Conservation (phyloP, 306 rosid genomes). For the Delonix regia region DNA sequence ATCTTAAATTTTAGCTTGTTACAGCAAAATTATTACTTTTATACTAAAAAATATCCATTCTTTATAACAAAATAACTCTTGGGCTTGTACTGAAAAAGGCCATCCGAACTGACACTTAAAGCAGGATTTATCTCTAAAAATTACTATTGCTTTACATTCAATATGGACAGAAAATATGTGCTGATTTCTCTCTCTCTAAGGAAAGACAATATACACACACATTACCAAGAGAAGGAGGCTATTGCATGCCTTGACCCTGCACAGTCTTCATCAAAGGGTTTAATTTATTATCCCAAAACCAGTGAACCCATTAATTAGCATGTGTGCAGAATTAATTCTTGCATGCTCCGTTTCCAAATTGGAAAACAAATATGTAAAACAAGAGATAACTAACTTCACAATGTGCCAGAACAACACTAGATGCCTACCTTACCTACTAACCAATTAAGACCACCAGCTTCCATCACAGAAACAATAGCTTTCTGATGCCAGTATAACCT, state of each 20-base stretch:
- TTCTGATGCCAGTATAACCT: slow-evolving; percentile 83
- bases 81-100: background rate
- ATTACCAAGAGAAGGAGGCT: background rate
- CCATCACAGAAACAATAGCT: slow-evolving; percentile 95
- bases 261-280: slow-evolving; percentile 8
- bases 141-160: slow-evolving; percentile 13
- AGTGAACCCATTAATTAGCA: slow-evolving; percentile 5
- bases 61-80: background rate
- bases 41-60: background rate
- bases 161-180: background rate
- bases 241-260: background rate
- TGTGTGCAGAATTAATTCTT: slow-evolving; percentile 20
- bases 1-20: background rate
- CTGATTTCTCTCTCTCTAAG: background rate
- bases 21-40: background rate
- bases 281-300: slow-evolving; percentile 7
- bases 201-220: background rate
- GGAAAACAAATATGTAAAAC: slow-evolving; percentile 8
- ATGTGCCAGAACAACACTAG: slow-evolving; percentile 35
- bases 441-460: slow-evolving; percentile 99
- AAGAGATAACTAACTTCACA: slow-evolving; percentile 57
- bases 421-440: slow-evolving; percentile 99
- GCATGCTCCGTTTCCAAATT: slow-evolving; percentile 19
- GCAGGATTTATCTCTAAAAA: slow-evolving; percentile 14
- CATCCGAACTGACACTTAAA: background rate